Percentiles rank a stretch among this genome's conserved stretches.
Evolutionary conservation across 192 early-diverging fungal genomes (phyloP).

Genomic region (Neocallimastix lanati): DNA sequence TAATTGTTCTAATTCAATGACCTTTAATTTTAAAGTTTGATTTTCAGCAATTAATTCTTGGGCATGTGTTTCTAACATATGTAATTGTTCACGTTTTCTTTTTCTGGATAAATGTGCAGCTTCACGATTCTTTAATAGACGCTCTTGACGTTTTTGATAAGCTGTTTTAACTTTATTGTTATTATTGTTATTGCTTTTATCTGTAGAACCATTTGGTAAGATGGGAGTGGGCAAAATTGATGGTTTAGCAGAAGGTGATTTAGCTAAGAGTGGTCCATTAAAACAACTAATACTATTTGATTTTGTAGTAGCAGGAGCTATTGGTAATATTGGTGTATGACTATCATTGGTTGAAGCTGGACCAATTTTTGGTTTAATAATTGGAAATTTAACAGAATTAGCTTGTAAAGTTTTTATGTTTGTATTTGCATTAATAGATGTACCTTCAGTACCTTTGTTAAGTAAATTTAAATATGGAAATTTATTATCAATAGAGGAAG

Average conservation of each 20-base stretch:
- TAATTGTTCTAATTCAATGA: slow-evolving; percentile 31
- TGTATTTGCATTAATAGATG: not conserved
- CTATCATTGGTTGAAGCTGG: not conserved
- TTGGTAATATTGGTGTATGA: not conserved
- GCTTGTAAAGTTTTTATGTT: not conserved
- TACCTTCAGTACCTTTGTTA: not conserved
- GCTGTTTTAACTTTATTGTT: not conserved
- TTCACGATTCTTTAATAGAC: slow-evolving; percentile 83
- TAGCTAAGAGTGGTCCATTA: not conserved
- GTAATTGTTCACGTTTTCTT: slow-evolving; percentile 73
- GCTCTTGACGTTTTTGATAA: slow-evolving; percentile 58
- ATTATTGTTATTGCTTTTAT: not conserved
- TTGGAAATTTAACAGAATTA: not conserved
- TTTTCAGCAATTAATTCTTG: slow-evolving; percentile 33
- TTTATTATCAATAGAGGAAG: not conserved
- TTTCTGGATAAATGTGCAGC: slow-evolving; percentile 72
- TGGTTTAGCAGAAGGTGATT: not conserved
- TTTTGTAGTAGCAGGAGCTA: not conserved
- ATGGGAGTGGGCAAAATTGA: not conserved
- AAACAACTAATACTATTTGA: not conserved
- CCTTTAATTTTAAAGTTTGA: slow-evolving; percentile 30
- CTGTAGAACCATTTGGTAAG: not conserved
- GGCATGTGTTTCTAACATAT: slow-evolving; percentile 42
- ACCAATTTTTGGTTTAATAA: not conserved
- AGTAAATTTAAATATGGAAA: not conserved